These are phyloP conservation scores for Ogataea chonburiensis DNA, from an alignment of 805 yeast genomes.

Conservation along the genomic window DNA sequence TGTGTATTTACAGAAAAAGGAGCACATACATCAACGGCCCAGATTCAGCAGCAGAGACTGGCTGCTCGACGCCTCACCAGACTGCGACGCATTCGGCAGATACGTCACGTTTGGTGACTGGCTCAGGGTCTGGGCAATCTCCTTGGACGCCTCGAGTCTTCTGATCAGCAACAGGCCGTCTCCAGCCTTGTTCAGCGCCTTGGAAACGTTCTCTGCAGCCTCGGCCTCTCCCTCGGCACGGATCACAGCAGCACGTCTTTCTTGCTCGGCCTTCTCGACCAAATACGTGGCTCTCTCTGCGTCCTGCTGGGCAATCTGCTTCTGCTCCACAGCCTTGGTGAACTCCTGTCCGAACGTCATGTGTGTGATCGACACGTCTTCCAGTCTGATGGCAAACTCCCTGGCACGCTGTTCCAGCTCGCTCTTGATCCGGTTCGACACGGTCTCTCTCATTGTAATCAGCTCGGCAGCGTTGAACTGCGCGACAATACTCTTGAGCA, in stretches of 20 bases:
- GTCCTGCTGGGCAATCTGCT: slow-evolving; percentile 98
- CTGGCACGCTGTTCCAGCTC: slow-evolving; percentile 80
- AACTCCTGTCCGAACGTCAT: slow-evolving; percentile 96
- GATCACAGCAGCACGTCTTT: slow-evolving; percentile 89
- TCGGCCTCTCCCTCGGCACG: slow-evolving; percentile 99
- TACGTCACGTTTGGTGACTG: slow-evolving; percentile 83
- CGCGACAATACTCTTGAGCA: slow-evolving; percentile 92
- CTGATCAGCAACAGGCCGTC: slow-evolving; percentile 92
- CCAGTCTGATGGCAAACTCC: slow-evolving; percentile 88
- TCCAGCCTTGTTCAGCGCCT: slow-evolving; percentile 90
- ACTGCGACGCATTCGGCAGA: slow-evolving; percentile 57
- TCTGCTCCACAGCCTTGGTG: slow-evolving; percentile 97
- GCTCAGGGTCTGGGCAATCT: slow-evolving; percentile 87
- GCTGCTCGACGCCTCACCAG: slow-evolving; percentile 41
- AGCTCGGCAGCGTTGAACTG: slow-evolving; percentile 98
- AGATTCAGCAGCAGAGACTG: slow-evolving; percentile 64
- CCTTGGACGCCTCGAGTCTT: slow-evolving; percentile 95
- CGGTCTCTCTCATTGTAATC: slow-evolving; percentile 95
- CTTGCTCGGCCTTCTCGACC: slow-evolving; percentile 97
- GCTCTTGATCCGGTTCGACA: slow-evolving; percentile 81
- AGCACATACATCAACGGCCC: slow-evolving; percentile 49
- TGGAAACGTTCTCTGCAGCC: slow-evolving; percentile 92
- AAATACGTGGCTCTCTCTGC: slow-evolving; percentile 94
- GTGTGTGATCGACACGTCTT: slow-evolving; percentile 97
- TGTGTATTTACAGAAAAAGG: slow-evolving; percentile 5